Conservation (phyloP, 768 basidiomycete species). For the Kwoniella dejecticola region DNA sequence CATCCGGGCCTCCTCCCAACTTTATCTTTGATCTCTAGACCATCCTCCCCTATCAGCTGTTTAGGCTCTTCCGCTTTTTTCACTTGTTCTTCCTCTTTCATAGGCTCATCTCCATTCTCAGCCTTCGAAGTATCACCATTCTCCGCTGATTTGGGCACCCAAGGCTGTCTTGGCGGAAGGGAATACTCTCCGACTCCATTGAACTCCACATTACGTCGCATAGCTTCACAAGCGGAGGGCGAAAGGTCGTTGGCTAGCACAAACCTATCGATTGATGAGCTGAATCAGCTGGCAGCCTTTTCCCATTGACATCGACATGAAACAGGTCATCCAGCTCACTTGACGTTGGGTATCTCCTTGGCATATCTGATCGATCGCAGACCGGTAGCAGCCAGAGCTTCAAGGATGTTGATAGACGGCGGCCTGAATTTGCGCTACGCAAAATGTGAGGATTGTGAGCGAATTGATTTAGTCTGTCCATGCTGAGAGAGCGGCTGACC, state of each 20-base stretch:
- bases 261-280: no score
- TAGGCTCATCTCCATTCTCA: conserved; percentile 11
- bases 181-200: conserved; percentile 65
- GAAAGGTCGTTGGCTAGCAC: conserved; percentile 95
- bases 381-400: conserved; percentile 94
- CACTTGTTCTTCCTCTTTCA: conserved; percentile 15
- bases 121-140: not conserved
- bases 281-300: no score
- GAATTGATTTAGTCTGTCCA: not conserved
- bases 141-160: conserved; percentile 1
- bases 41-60: conserved; percentile 6
- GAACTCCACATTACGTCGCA: conserved; percentile 78
- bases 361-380: conserved; percentile 95
- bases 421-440: conserved; percentile 26
- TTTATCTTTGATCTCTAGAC: conserved; percentile 15
- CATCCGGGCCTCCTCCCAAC: conserved; percentile 41
- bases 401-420: conserved; percentile 75
- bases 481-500: conserved; percentile 18
- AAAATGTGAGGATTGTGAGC: no score
- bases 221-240: conserved; percentile 75
- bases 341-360: conserved; percentile 88
- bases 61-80: not conserved
- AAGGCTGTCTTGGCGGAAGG: not conserved
- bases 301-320: no score
- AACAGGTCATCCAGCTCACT: no score